Percentiles rank a stretch among this genome's conserved stretches.
phyloP scores from a whole-genome alignment of 2,329 filamentous ascomycete genomes.

The Arthrobotrys sphaeroides region DNA sequence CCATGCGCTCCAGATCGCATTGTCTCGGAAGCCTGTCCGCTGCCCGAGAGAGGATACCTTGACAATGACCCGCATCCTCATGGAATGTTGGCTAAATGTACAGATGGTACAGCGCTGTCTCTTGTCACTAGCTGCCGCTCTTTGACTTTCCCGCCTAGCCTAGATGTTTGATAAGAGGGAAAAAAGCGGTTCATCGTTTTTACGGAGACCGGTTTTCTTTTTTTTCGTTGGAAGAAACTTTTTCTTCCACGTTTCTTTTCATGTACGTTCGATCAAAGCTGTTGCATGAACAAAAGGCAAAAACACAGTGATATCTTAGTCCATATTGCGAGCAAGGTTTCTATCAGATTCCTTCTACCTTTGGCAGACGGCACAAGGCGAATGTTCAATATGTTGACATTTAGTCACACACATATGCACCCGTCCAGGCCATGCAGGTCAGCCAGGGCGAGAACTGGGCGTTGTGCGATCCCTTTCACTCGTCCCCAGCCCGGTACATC shows the following conservation, averaged over 20 bases:
- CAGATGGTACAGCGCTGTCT: conserved; percentile 13
- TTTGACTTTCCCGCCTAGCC: conserved; percentile 2
- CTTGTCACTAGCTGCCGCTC: conserved; percentile 16
- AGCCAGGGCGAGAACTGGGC: conserved; percentile 10
- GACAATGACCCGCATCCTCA: conserved; percentile 52
- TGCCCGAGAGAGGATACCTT: conserved; percentile 51
- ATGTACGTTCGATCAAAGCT: conserved; percentile 16
- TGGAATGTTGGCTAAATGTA: conserved; percentile 54
- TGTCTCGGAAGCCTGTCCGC: conserved; percentile 54
- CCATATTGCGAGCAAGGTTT: conserved; percentile 35
- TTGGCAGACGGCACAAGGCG: conserved; percentile 9
- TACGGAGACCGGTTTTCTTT: conserved; percentile 17
- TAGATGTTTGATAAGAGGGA: conserved; percentile 24
- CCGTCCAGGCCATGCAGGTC: conserved; percentile 6
- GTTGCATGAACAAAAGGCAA: conserved; percentile 30
- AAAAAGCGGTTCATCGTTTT: conserved; percentile 15
- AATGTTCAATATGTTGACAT: conserved; percentile 12
- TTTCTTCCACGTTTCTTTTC: conserved; percentile 12
- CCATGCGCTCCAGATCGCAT: conserved; percentile 42
- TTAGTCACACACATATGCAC: conserved; percentile 35
- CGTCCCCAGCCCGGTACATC: conserved; percentile 10
- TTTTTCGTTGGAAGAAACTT: background rate
- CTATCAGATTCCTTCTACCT: conserved; percentile 15
- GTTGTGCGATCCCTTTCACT: conserved; percentile 1
- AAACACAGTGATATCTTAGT: conserved; percentile 21